Evolutionary conservation across 2,329 filamentous ascomycete genomes (phyloP), one percentile per base, ranked within the genome.

Genomic region (Grosmannia serpens): DNA sequence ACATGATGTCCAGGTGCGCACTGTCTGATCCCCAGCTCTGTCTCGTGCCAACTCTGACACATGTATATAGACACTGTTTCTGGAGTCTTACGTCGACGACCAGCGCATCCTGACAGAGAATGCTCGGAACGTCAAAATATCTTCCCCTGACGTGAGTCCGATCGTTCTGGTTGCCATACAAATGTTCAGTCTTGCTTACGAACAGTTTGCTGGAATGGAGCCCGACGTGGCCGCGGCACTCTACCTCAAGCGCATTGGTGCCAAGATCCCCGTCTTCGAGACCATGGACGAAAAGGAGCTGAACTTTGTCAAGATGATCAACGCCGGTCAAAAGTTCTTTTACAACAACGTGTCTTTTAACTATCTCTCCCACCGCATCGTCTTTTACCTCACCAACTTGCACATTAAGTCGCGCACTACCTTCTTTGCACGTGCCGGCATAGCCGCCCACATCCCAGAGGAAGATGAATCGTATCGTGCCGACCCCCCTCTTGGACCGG

Each of bases 251-350:
- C 86, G 94, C 55, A 97, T 99, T 68, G 86, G 90, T 62, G 86
- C 89, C 65, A 89, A 94, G 65, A 99, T 99, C 60, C 94, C 94
- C 24, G 86, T 92, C 60, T 99, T 96, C 66, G 91, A 99, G 74
- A 95, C 90, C 1, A 97, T 99, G 91, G 82, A 91, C 66, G 94
- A 99, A 71, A 80, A 81, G 33, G 91, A 97, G 64, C 80, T 99
- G 62, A 96, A 97, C 70, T 99, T 92, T 74, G 92, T 99, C 75
- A 96, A 96, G 76, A 96, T 99, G 92, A 95, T 97, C 70, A 99
- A 99, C 65, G 94, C 94, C 9, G 94, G 94, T 51, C 85, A 92
- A 68, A 85, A 90, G 64, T 87, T 99, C 68, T 87, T 92, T 66
- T 92, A 97, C 73, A 99, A 99, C 75, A 96, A 97, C 65, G 89